Percentiles rank a stretch among this genome's conserved stretches.
Conservation (phyloP, 208 protist species). For the Acanthamoeba lenticulata region DNA sequence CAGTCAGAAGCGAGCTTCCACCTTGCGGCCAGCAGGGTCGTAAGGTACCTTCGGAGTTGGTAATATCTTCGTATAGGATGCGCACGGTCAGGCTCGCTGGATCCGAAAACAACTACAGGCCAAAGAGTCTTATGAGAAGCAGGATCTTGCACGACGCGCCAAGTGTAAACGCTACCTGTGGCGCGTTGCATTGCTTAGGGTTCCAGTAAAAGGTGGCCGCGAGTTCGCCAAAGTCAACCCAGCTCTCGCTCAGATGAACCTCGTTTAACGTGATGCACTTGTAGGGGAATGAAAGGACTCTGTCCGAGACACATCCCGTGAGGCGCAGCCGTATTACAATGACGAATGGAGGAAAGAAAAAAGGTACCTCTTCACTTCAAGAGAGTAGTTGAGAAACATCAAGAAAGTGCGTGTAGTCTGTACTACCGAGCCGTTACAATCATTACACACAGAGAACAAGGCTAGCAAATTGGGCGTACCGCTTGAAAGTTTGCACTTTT, state of each 20-base stretch:
- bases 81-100: neutral
- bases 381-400: neutral
- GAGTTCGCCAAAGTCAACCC: slow-evolving; percentile 9
- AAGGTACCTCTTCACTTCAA: neutral
- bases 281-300: slow-evolving; percentile 1
- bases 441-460: neutral
- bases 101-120: neutral
- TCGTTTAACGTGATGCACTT: neutral
- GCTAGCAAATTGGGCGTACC: neutral
- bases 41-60: neutral
- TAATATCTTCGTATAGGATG: neutral
- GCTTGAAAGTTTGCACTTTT: neutral
- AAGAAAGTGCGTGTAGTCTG: neutral
- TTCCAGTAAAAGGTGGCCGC: neutral
- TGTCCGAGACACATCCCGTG: neutral
- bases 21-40: neutral
- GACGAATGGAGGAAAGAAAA: neutral
- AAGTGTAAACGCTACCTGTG: neutral
- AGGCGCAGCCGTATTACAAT: neutral
- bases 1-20: neutral
- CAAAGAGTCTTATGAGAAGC: neutral
- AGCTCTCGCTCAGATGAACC: neutral
- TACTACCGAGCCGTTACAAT: no score
- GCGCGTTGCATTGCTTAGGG: neutral
- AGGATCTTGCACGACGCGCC: neutral